These are phyloP conservation scores for Hypoxylon fragiforme DNA, from an alignment of 495 filamentous ascomycete species.

Conservation along the genomic window DNA sequence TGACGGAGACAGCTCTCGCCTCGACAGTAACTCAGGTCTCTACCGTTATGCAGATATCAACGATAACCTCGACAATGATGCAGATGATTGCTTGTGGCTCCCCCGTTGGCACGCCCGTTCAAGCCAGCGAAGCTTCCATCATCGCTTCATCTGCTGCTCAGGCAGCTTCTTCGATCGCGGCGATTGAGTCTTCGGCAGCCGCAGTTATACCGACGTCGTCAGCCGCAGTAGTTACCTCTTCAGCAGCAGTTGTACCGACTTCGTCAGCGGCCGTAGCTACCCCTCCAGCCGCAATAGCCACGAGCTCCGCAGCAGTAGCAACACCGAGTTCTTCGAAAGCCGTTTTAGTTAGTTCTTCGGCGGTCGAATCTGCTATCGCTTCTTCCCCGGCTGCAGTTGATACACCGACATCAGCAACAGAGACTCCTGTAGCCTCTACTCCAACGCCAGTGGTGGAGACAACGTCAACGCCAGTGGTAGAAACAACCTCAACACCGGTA, in stretches of 20 bases:
- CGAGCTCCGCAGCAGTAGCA: slow-evolving; percentile 1
- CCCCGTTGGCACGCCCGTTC: slow-evolving; percentile 14
- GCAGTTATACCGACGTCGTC: not conserved
- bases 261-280: slow-evolving; percentile 4
- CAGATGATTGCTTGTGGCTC: slow-evolving; percentile 34
- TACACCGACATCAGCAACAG: not conserved
- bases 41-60: slow-evolving; percentile 20
- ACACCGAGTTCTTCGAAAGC: not conserved
- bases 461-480: not conserved
- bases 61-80: slow-evolving; percentile 29
- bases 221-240: not conserved
- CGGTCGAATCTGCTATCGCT: not conserved
- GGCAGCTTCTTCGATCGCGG: slow-evolving; percentile 17
- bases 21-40: slow-evolving; percentile 36
- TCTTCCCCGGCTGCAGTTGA: not conserved
- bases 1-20: slow-evolving; percentile 47
- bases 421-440: not conserved
- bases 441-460: not conserved
- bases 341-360: too few relatives aligned
- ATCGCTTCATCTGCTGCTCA: slow-evolving; percentile 33
- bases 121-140: slow-evolving; percentile 15
- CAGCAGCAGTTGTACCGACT: slow-evolving; percentile 2
- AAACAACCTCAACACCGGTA: not conserved
- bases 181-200: slow-evolving; percentile 1
- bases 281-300: slow-evolving; percentile 1